Percentiles rank a stretch among this genome's conserved stretches.
Evolutionary conservation across 345 rosid genomes (phyloP).

Genomic region (Hibiscus trionum): DNA sequence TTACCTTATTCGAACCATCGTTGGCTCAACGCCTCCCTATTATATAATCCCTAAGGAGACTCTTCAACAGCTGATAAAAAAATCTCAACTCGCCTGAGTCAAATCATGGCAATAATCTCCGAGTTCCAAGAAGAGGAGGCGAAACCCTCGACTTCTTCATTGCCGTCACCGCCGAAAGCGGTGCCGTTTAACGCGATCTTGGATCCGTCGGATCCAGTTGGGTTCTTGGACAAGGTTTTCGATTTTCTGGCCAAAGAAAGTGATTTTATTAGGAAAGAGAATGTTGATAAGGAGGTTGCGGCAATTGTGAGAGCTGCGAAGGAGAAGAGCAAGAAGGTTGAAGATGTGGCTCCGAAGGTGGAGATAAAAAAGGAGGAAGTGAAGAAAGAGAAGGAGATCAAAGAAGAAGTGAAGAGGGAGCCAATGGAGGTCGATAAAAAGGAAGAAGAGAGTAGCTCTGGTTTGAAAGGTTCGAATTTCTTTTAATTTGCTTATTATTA

Average conservation of each 20-base stretch:
- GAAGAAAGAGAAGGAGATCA: constrained; percentile 12
- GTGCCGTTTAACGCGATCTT: constrained; percentile 43
- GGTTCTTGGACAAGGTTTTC: constrained; percentile 52
- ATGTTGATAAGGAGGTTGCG: constrained; percentile 59
- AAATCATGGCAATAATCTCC: constrained; percentile 75
- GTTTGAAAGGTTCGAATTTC: constrained; percentile 27
- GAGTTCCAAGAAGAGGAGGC: constrained; percentile 59
- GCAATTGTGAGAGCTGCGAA: constrained; percentile 39
- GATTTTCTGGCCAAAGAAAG: constrained; percentile 64
- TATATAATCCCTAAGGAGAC: no score
- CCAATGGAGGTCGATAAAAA: constrained; percentile 29
- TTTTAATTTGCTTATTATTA: background rate
- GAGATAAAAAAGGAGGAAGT: constrained; percentile 23
- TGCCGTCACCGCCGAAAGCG: constrained; percentile 19
- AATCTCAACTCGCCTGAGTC: no score
- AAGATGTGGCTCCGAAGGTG: constrained; percentile 15
- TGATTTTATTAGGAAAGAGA: constrained; percentile 47
- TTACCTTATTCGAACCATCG: no score
- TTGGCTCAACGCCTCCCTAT: no score
- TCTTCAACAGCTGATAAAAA: no score
- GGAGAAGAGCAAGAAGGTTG: constrained; percentile 43
- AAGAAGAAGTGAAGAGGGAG: constrained; percentile 16
- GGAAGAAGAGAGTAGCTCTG: constrained; percentile 22
- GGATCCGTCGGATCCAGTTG: constrained; percentile 61
- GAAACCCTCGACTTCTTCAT: constrained; percentile 18